phyloP scores from a whole-genome alignment of 108 stramenopile genomes.

The Schizochytrium sp. region DNA sequence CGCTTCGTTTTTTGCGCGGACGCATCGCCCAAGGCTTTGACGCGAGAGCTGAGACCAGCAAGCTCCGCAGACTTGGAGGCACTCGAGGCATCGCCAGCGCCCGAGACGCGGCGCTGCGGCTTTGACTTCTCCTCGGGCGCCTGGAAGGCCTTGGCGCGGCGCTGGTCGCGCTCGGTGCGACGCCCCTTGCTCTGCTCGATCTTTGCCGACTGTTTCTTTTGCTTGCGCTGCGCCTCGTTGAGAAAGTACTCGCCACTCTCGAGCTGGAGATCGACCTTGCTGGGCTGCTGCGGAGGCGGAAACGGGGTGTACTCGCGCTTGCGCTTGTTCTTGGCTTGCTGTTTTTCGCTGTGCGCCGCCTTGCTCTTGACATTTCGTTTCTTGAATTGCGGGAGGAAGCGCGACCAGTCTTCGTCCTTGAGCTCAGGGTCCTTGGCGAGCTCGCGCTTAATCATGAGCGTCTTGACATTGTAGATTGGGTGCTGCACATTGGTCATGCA shows the following conservation, averaged over 20 bases:
- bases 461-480: slow-evolving; percentile 98
- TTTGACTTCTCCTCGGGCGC: not conserved
- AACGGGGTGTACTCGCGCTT: slow-evolving; percentile 94
- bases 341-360: slow-evolving; percentile 45
- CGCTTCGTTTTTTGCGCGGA: not conserved
- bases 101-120: not conserved
- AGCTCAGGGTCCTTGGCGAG: slow-evolving; percentile 87
- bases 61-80: not conserved
- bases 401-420: slow-evolving; percentile 81
- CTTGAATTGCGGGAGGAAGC: slow-evolving; percentile 92
- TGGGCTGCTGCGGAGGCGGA: slow-evolving; percentile 77
- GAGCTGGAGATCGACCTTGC: slow-evolving; percentile 85
- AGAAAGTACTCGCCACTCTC: slow-evolving; percentile 72
- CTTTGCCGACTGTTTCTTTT: not conserved
- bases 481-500: slow-evolving; percentile 95
- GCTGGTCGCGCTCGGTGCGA: not conserved
- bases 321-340: not conserved
- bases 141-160: not conserved
- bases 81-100: not conserved
- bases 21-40: not conserved
- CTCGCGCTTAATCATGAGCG: slow-evolving; percentile 97
- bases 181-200: not conserved
- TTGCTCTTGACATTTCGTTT: slow-evolving; percentile 89
- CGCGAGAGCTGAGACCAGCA: not conserved
- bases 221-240: slow-evolving; percentile 35